Percentiles rank a stretch among this genome's conserved stretches.
Conservation (phyloP, 768 basidiomycete genomes). For the Hydnomerulius pinastri region DNA sequence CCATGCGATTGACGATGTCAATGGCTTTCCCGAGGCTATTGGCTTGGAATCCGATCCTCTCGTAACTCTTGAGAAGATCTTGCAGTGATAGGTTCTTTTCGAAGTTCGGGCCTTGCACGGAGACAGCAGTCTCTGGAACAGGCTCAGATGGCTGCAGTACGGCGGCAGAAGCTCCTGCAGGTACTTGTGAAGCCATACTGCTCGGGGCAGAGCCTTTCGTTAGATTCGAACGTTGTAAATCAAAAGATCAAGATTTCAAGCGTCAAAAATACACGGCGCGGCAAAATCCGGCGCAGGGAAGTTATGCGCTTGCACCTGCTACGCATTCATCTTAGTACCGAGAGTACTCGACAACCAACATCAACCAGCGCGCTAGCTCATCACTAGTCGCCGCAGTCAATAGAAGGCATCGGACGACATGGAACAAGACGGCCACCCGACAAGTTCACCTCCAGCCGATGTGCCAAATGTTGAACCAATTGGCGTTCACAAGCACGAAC, state of each 20-base stretch:
- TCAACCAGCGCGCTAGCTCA: not conserved
- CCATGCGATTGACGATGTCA: slow-evolving; percentile 92
- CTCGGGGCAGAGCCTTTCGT: not conserved
- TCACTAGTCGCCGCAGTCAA: not conserved
- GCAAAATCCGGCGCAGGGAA: slow-evolving; percentile 26
- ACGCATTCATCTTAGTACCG: not conserved
- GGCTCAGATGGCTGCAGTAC: slow-evolving; percentile 77
- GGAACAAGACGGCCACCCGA: slow-evolving; percentile 12
- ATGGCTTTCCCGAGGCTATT: slow-evolving; percentile 88
- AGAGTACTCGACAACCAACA: not conserved
- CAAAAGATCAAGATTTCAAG: not conserved
- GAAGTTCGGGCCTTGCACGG: slow-evolving; percentile 89
- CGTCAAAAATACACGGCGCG: slow-evolving; percentile 4
- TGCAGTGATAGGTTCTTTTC: slow-evolving; percentile 66
- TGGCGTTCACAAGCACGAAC: slow-evolving; percentile 7
- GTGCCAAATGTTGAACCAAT: slow-evolving; percentile 1
- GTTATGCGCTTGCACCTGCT: not conserved
- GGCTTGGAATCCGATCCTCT: slow-evolving; percentile 97
- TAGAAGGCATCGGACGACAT: slow-evolving; percentile 10
- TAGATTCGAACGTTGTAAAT: not conserved
- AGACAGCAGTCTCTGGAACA: slow-evolving; percentile 59
- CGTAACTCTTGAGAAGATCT: slow-evolving; percentile 74
- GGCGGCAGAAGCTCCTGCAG: slow-evolving; percentile 67
- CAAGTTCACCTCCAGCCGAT: slow-evolving; percentile 2
- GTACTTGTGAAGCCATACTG: slow-evolving; percentile 39